Evolutionary conservation across 2,329 filamentous ascomycete species (phyloP), one percentile per base, ranked within the genome.

Genomic region (Didymella lethalis): DNA sequence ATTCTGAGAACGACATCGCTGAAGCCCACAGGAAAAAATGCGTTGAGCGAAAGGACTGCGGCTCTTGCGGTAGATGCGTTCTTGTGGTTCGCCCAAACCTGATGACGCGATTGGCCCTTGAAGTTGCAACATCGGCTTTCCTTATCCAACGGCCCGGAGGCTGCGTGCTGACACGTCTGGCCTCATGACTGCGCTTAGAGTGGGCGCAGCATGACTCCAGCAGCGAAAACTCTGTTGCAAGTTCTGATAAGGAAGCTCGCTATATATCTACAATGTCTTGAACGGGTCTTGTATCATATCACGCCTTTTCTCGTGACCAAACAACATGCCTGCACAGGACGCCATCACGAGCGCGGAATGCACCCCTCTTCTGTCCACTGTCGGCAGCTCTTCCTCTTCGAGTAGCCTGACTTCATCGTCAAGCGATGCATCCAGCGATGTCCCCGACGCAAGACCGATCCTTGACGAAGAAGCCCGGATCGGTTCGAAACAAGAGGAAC

Each of bases 61-160:
- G 48, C n/a, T 26, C 20, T 49, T 36, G 43, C 16, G 31, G 34
- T 6, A 29, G n/a, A 45, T 41, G 29, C 47, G 28, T 11, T 43
- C 34, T 29, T 52, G 16, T 53, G 51, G 44, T 50, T 53, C 56
- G 43, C 36, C n/a, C 36, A 28, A 20, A 44, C 28, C 12, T 12
- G 14, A 63, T 63, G 53, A 56, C 61, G 61, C 51, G 50, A 63
- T 63, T 52, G 29, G 49, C 38, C 54, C 43, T 38, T 54, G 36
- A 36, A 43, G 47, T 63, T 61, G 61, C 57, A 61, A 63, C 61
- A 63, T 61, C 57, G 54, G 54, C 54, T 54, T 50, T 54, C 57
- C 34, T 48, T 11, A 32, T 28, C 2, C 29, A 45, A 47, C 34
- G 40, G 56, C 52, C 47, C 47, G 29, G 51, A 40, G 29, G 48